phyloP scores from a whole-genome alignment of 352 stramenopile species.

The Bremia lactucae region DNA sequence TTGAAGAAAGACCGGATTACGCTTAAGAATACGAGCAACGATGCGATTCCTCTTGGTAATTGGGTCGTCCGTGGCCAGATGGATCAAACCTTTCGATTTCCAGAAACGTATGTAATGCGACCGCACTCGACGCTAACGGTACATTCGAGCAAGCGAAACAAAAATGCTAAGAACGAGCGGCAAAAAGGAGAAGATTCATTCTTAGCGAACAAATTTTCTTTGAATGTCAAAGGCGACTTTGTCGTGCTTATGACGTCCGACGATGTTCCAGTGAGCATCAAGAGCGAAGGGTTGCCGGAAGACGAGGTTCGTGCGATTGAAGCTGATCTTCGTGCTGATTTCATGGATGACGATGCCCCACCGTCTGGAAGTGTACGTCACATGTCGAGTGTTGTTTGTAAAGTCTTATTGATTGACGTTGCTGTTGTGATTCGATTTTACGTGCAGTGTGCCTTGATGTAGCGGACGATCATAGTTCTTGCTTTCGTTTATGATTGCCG shows the following conservation, averaged over 20 bases:
- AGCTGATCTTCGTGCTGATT: conserved; percentile 33
- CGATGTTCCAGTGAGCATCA: conserved; percentile 56
- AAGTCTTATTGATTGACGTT: too few species aligned
- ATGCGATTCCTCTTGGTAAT: conserved; percentile 40
- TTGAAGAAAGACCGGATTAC: conserved; percentile 69
- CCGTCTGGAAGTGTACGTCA: conserved; percentile 41
- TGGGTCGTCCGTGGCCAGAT: conserved; percentile 58
- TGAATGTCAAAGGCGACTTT: conserved; percentile 58
- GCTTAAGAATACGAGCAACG: conserved; percentile 59
- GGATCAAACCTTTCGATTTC: conserved; percentile 66
- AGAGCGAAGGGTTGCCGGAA: conserved; percentile 42
- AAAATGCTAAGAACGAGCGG: conserved; percentile 60
- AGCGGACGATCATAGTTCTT: too few species aligned
- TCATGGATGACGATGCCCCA: conserved; percentile 42
- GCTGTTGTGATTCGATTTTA: too few species aligned
- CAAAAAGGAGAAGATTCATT: conserved; percentile 69
- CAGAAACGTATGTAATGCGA: conserved; percentile 52
- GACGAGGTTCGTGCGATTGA: conserved; percentile 58
- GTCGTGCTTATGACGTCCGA: conserved; percentile 52
- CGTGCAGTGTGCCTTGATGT: too few species aligned
- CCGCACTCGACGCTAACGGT: conserved; percentile 63
- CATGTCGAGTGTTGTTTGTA: too few species aligned
- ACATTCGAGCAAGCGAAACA: conserved; percentile 71
- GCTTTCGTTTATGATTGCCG: too few species aligned
- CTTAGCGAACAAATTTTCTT: conserved; percentile 69